phyloP scores from a whole-genome alignment of 768 basidiomycete species.

The Lactifluus subvellereus region DNA sequence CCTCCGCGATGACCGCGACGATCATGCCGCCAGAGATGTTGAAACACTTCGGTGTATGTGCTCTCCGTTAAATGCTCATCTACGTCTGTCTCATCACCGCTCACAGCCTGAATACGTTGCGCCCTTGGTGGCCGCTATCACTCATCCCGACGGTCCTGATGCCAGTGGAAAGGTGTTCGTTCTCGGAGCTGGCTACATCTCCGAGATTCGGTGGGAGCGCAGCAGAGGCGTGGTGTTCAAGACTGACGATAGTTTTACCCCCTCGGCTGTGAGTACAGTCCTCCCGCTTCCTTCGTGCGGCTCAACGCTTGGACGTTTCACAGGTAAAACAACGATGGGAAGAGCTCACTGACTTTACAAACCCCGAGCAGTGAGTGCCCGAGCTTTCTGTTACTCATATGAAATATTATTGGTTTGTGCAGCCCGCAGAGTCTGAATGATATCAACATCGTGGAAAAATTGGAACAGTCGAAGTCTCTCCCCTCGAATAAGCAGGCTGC shows the following conservation, averaged over 20 bases:
- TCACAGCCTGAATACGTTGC: conserved; percentile 83
- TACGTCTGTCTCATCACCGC: background rate
- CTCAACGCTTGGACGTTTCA: background rate
- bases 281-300: background rate
- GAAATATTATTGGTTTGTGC: conserved; percentile 21
- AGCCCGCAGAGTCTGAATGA: conserved; percentile 67
- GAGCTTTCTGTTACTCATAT: background rate
- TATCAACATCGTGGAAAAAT: conserved; percentile 51
- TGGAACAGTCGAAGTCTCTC: conserved; percentile 57
- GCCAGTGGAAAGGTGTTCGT: conserved; percentile 84
- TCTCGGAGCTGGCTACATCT: conserved; percentile 86
- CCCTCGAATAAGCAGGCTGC: conserved; percentile 64
- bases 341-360: conserved; percentile 73
- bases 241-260: conserved; percentile 86
- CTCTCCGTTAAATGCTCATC: background rate
- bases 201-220: conserved; percentile 91
- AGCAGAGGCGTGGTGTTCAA: conserved; percentile 84
- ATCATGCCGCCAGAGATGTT: conserved; percentile 94
- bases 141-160: conserved; percentile 77
- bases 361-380: conserved; percentile 56
- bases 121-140: conserved; percentile 84
- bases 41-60: conserved; percentile 65
- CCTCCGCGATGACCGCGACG: conserved; percentile 93
- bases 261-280: conserved; percentile 65
- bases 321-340: conserved; percentile 82